These are phyloP conservation scores for Manihot esculenta DNA, from an alignment of 441 rosid species.

Conservation along the genomic window DNA sequence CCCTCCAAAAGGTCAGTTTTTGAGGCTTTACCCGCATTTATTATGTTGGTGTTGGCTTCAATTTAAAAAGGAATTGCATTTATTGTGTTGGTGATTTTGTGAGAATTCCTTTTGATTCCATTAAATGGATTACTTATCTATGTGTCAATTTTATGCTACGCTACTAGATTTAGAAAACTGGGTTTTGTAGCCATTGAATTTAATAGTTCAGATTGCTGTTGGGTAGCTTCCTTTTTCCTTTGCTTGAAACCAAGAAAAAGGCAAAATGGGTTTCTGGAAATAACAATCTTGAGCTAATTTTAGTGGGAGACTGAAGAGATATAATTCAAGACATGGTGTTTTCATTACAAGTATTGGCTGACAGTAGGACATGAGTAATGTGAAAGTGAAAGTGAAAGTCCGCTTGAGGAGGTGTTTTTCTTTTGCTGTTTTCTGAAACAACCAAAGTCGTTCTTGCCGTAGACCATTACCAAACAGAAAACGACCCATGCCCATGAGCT, in stretches of 20 bases:
- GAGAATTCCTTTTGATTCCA: neutral
- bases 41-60: conserved; percentile 7
- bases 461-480: conserved; percentile 24
- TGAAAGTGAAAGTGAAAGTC: conserved; percentile 27
- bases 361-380: neutral
- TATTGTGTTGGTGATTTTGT: conserved; percentile 1
- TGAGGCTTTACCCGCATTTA: conserved; percentile 6
- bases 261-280: too few species aligned
- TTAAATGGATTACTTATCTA: conserved; percentile 1
- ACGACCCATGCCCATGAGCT: conserved; percentile 26
- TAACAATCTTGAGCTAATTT: too few species aligned
- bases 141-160: neutral
- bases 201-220: neutral
- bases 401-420: neutral
- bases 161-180: neutral
- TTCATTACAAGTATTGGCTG: neutral
- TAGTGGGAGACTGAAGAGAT: too few species aligned
- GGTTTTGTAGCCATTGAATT: conserved; percentile 2
- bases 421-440: conserved; percentile 28
- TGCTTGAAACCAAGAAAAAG: neutral
- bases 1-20: conserved; percentile 80
- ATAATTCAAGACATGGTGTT: neutral
- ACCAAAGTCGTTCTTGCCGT: conserved; percentile 19
- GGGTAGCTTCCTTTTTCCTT: neutral
- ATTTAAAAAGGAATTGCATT: conserved; percentile 8